phyloP scores from a whole-genome alignment of 345 rosid species.

The Citrus trifoliata region DNA sequence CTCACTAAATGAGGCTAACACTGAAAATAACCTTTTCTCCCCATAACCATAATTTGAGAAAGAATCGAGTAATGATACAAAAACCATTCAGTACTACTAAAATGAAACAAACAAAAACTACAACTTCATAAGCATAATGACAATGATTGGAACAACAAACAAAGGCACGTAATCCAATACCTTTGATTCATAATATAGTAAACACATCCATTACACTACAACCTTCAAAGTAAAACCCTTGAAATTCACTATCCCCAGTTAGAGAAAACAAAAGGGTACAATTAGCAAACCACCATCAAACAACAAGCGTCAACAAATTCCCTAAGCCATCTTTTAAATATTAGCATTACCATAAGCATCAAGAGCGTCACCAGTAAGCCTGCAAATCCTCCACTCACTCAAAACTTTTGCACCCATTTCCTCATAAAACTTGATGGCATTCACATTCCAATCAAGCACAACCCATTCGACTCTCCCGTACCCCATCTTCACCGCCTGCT shows the following conservation, averaged over 20 bases:
- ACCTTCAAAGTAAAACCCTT: neutral
- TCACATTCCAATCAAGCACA: constrained; percentile 88
- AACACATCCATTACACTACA: neutral
- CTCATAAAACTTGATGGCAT: constrained; percentile 79
- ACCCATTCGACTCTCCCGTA: constrained; percentile 90
- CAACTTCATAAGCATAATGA: neutral
- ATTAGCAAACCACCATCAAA: neutral
- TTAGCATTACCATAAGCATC: constrained; percentile 47
- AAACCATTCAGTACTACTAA: neutral
- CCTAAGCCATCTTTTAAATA: constrained; percentile 6
- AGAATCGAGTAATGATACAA: neutral
- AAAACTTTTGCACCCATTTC: constrained; percentile 81
- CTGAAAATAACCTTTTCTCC: neutral
- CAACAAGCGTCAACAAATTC: neutral
- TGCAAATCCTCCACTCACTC: constrained; percentile 79
- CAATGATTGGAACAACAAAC: neutral
- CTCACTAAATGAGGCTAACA: neutral
- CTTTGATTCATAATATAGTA: neutral
- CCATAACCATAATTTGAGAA: neutral
- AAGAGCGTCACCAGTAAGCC: constrained; percentile 84
- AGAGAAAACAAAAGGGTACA: neutral
- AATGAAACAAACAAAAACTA: neutral
- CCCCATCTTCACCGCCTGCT: constrained; percentile 82
- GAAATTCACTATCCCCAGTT: neutral
- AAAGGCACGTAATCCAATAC: neutral